Conservation (phyloP, 495 filamentous ascomycete genomes). For the Xylaria acuta region DNA sequence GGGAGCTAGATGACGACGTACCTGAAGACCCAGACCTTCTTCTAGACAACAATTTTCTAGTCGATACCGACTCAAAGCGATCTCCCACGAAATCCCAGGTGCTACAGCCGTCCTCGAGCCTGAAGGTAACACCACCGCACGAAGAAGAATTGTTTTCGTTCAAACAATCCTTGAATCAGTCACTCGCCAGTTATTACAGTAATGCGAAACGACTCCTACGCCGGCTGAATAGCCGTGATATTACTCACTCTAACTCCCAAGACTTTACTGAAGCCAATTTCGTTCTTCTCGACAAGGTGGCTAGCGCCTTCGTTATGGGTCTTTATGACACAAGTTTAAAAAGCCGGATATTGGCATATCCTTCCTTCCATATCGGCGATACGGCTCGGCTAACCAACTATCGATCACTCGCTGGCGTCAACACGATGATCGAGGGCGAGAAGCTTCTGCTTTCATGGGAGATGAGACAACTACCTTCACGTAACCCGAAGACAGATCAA, state of each 20-base stretch:
- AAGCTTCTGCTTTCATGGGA: constrained; percentile 53
- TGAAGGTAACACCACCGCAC: constrained; percentile 9
- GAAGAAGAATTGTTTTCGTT: constrained; percentile 44
- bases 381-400: constrained; percentile 33
- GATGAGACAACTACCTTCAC: constrained; percentile 41
- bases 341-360: constrained; percentile 44
- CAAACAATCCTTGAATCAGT: constrained; percentile 46
- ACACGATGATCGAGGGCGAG: constrained; percentile 60
- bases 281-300: constrained; percentile 53
- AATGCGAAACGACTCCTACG: constrained; percentile 54
- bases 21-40: constrained; percentile 40
- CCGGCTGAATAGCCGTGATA: constrained; percentile 53
- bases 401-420: constrained; percentile 54
- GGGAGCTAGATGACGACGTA: constrained; percentile 50
- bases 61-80: neutral
- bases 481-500: constrained; percentile 41
- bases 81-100: neutral
- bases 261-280: constrained; percentile 48
- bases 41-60: neutral
- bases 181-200: constrained; percentile 48
- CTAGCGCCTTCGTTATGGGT: constrained; percentile 55
- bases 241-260: constrained; percentile 45
- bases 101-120: neutral
- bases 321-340: constrained; percentile 50
- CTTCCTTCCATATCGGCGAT: constrained; percentile 43